phyloP scores from a whole-genome alignment of 139 green algal genomes.

The Diplosphaera chodatii region DNA sequence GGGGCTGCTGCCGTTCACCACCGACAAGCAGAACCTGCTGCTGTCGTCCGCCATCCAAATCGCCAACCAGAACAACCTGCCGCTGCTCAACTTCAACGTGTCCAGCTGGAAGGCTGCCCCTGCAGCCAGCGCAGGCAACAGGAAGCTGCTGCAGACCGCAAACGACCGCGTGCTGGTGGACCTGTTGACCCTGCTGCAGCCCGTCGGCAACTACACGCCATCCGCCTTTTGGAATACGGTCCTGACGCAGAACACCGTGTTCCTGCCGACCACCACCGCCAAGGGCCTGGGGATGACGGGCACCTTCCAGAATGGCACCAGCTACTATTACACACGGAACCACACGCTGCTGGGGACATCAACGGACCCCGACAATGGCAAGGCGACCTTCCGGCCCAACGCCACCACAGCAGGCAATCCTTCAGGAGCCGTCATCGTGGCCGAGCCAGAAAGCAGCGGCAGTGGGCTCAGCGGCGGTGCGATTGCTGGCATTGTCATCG shows the following conservation, averaged over 20 bases:
- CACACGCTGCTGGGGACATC: not conserved
- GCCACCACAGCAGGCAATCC: no score
- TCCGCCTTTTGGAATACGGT: not conserved
- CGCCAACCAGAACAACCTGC: not conserved
- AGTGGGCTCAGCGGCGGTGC: not conserved
- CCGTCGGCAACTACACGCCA: not conserved
- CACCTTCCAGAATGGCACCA: not conserved
- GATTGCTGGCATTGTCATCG: not conserved
- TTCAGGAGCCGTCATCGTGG: no score
- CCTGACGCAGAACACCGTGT: not conserved
- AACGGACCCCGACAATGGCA: not conserved
- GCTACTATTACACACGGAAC: not conserved
- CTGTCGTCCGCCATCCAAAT: not conserved
- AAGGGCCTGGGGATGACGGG: not conserved
- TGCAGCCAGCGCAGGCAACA: no score
- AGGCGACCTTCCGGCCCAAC: no score
- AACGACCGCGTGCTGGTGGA: not conserved
- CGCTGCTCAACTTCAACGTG: not conserved
- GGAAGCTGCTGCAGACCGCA: not conserved
- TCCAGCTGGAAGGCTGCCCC: not conserved
- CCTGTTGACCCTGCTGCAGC: not conserved
- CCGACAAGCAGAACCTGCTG: not conserved
- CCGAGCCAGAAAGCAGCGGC: no score
- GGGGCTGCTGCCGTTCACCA: not conserved
- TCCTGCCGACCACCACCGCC: not conserved